Conservation (phyloP, 305 asterid species). For the Solanum chacoense region DNA sequence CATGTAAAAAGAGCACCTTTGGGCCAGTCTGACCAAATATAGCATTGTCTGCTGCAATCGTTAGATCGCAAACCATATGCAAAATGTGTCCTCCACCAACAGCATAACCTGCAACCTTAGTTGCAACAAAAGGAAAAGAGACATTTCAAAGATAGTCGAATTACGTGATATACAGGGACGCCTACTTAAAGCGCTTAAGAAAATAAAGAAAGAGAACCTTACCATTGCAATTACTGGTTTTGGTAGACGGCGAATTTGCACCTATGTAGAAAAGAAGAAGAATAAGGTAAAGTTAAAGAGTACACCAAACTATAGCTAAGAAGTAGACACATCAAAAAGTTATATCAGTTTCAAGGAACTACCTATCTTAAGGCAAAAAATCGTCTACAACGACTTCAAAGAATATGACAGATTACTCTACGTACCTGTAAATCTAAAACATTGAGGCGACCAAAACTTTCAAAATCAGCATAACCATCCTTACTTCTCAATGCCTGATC, state of each 20-base stretch:
- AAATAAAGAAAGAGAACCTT: not conserved
- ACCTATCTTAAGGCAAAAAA: not conserved
- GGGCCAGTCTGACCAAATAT: conserved; percentile 93
- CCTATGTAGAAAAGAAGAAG: conserved; percentile 20
- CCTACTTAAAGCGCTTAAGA: not conserved
- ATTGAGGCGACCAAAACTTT: conserved; percentile 71
- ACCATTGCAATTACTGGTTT: conserved; percentile 96
- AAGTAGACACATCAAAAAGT: not conserved
- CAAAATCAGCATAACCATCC: conserved; percentile 74
- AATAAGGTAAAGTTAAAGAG: not conserved
- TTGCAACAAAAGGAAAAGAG: not conserved
- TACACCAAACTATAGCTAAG: not conserved
- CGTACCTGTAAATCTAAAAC: conserved; percentile 74
- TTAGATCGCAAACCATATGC: conserved; percentile 90
- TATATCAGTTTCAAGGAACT: not conserved
- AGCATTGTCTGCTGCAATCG: conserved; percentile 93
- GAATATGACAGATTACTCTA: not conserved
- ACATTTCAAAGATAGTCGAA: not conserved
- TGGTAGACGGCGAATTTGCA: conserved; percentile 87
- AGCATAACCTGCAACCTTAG: conserved; percentile 92
- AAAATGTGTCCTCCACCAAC: conserved; percentile 96
- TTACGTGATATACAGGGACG: not conserved
- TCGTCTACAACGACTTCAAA: not conserved
- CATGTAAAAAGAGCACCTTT: conserved; percentile 32
- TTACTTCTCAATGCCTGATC: conserved; percentile 80